Conservation (phyloP, 1,139 yeast genomes). For the Yamadazyma friedrichii region DNA sequence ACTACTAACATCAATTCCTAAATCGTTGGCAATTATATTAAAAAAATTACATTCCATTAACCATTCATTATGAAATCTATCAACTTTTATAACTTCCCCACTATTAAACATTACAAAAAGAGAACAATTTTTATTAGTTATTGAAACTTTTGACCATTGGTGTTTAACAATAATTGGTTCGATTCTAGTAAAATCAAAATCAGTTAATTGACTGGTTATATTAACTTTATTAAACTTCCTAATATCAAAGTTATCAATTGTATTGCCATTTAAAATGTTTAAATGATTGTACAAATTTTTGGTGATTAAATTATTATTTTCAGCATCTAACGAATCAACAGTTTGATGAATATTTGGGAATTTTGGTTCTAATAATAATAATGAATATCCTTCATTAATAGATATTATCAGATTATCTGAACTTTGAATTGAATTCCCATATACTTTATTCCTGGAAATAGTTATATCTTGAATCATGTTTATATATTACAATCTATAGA, state of each 20-base stretch:
- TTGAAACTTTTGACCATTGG: constrained; percentile 32
- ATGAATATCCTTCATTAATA: constrained; percentile 33
- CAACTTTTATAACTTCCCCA: constrained; percentile 36
- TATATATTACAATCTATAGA: background rate
- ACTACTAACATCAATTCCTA: constrained; percentile 11
- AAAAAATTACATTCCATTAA: constrained; percentile 27
- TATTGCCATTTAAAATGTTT: constrained; percentile 29
- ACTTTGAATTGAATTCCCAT: constrained; percentile 34
- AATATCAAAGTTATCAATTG: constrained; percentile 27
- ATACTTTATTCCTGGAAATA: constrained; percentile 11
- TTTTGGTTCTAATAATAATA: constrained; percentile 39
- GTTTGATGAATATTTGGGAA: constrained; percentile 36
- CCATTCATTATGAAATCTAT: constrained; percentile 25
- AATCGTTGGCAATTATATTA: constrained; percentile 24
- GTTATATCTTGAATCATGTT: constrained; percentile 13
- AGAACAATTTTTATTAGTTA: constrained; percentile 25
- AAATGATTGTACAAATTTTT: constrained; percentile 28
- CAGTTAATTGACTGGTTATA: constrained; percentile 28
- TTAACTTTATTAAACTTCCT: constrained; percentile 28
- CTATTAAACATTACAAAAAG: constrained; percentile 39
- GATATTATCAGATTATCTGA: constrained; percentile 40
- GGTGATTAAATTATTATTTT: constrained; percentile 23
- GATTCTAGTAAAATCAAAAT: constrained; percentile 29
- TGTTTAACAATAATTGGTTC: constrained; percentile 38
- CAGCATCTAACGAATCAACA: background rate